Conservation (phyloP, 306 rosid species). For the Glycine latifolia region DNA sequence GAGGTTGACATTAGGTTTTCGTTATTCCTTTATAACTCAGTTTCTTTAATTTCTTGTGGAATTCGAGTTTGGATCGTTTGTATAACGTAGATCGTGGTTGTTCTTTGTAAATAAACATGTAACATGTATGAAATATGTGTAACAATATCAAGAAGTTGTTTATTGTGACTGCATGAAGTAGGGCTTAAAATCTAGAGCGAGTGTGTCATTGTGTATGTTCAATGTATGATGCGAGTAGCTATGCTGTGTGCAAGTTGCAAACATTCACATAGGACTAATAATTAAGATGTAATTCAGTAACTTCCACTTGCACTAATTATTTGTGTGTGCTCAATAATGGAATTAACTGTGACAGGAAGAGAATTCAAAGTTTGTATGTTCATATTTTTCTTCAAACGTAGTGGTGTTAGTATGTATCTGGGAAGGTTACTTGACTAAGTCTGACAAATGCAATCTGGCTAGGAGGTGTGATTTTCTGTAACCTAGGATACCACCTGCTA, state of each 20-base stretch:
- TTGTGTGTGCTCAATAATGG: background rate
- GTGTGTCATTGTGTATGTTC: background rate
- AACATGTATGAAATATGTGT: background rate
- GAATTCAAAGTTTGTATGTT: background rate
- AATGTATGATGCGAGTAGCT: no score
- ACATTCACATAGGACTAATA: background rate
- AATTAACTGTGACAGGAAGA: background rate
- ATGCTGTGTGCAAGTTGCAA: no score
- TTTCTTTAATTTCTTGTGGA: background rate
- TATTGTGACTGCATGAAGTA: background rate
- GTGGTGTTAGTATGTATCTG: background rate
- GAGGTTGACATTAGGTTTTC: no score
- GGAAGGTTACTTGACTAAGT: background rate
- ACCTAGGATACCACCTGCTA: background rate
- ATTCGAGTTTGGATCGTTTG: background rate
- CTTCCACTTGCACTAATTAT: background rate
- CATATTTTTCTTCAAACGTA: background rate
- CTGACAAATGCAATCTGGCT: background rate
- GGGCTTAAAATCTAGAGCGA: background rate
- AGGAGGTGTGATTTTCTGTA: background rate
- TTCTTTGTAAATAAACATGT: background rate
- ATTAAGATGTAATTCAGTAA: background rate
- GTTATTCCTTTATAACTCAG: background rate
- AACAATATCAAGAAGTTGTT: background rate
- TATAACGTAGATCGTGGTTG: background rate